Percentiles rank a stretch among this genome's conserved stretches.
Conservation (phyloP, 192 early-diverging fungal genomes). For the Backusella circina region DNA sequence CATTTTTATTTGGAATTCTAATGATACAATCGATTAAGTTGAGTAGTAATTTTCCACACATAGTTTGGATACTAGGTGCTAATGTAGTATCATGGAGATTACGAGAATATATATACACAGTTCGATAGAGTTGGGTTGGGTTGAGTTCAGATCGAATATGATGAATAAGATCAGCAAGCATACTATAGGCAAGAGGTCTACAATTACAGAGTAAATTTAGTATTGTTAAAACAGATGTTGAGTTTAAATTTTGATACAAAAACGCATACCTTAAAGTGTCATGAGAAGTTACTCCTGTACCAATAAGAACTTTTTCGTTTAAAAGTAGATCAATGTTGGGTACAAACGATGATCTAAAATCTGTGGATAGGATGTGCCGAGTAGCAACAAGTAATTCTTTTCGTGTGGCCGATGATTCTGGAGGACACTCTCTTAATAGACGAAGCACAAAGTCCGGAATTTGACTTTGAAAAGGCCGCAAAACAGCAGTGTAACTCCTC, state of each 20-base stretch:
- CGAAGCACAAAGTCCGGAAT: slow-evolving; percentile 89
- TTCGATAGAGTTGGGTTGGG: slow-evolving; percentile 72
- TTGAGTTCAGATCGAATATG: slow-evolving; percentile 87
- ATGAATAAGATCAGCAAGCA: slow-evolving; percentile 95
- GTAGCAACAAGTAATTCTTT: slow-evolving; percentile 96
- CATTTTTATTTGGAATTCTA: slow-evolving; percentile 58
- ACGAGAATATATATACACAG: slow-evolving; percentile 87
- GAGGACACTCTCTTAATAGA: slow-evolving; percentile 89
- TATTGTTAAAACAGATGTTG: neutral
- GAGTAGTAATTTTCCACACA: slow-evolving; percentile 92
- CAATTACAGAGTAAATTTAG: neutral
- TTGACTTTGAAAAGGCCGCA: slow-evolving; percentile 71
- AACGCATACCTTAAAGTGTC: slow-evolving; percentile 75
- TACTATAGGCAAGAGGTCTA: slow-evolving; percentile 89
- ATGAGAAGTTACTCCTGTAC: slow-evolving; percentile 87
- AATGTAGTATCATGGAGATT: slow-evolving; percentile 93
- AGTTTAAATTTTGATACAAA: neutral
- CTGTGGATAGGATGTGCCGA: slow-evolving; percentile 90
- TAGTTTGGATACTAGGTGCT: slow-evolving; percentile 90
- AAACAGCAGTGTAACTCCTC: slow-evolving; percentile 65
- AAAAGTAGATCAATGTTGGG: slow-evolving; percentile 89
- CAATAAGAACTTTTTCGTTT: slow-evolving; percentile 92
- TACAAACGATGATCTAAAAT: slow-evolving; percentile 86
- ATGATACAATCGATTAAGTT: slow-evolving; percentile 88
- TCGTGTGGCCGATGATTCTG: slow-evolving; percentile 87